These are phyloP conservation scores for Bipolaris victoriae DNA, from an alignment of 2,329 filamentous ascomycete genomes.

Conservation along the genomic window DNA sequence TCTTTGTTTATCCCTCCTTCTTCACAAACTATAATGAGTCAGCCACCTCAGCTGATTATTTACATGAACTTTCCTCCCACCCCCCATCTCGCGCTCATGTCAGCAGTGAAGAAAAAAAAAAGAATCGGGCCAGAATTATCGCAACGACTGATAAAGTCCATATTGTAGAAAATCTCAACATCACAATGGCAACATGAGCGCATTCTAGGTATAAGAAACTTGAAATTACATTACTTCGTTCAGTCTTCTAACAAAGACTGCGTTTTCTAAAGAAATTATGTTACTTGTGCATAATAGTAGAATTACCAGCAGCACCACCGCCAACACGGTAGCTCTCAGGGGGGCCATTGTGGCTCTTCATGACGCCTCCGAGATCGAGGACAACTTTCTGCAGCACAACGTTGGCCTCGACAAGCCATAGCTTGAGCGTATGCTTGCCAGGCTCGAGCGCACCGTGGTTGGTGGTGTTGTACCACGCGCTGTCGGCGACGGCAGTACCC, in stretches of 20 bases:
- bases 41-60: too few species aligned
- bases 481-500: conserved; percentile 57
- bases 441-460: conserved; percentile 40
- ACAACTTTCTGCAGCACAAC: conserved; percentile 48
- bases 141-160: too few species aligned
- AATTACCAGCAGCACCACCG: conserved; percentile 20
- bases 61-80: too few species aligned
- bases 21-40: not conserved
- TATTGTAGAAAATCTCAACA: not conserved
- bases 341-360: conserved; percentile 44
- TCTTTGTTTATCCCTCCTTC: not conserved
- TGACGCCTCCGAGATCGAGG: conserved; percentile 45
- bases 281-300: conserved; percentile 7
- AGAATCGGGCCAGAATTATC: too few species aligned
- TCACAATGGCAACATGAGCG: not conserved
- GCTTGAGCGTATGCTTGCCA: conserved; percentile 52
- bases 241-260: not conserved
- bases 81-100: too few species aligned
- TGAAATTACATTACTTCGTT: not conserved
- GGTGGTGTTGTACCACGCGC: conserved; percentile 58
- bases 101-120: too few species aligned
- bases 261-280: not conserved
- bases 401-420: conserved; percentile 56
- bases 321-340: conserved; percentile 49
- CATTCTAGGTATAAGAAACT: not conserved